Base-by-base conservation (phyloP, 441 rosid genomes). In the Metrosideros polymorpha region DNA sequence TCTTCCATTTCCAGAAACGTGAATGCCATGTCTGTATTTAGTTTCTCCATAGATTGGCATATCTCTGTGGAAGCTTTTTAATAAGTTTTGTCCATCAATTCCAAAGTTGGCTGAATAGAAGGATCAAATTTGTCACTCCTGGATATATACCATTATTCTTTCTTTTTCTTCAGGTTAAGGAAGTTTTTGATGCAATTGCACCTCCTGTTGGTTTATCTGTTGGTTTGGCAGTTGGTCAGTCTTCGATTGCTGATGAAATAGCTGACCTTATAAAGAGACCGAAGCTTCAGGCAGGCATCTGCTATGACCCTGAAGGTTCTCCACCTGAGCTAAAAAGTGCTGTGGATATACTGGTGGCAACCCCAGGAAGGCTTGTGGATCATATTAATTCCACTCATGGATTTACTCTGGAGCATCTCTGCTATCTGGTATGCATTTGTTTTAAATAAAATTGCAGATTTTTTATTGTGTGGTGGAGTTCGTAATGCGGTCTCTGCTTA, bases 281-380 rank as follows among this genome's bases (percentile, higher is more conserved):
- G 47, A 89, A 92, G 90, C 93, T 93, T 63, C 98, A 98, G 90
- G 97, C 95, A 13, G 98, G 98, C 84, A 94, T 94, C 85, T 98
- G 98, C 89, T 98, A 91, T 91, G 98, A 95, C 85, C 97, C 94
- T 2, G 95, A 93, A 50, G 93, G 93, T 90, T 25, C 90, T 52
- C 90, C 92, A 7, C 92, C 82, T 12, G 92, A 88, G 88, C 89
- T 95, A 66, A 93, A 95, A 86, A 93, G 95, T 92, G 90, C 96
- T 22, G 99, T 96, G 76, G 99, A 98, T 89, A 95, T 98, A 93
- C 90, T 96, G 91, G 96, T 98, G 84, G 99, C 99, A 66, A 98
- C 99, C 83, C 99, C 99, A 3, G 99, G 99, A 89, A 94, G 99
- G 91, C 95, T 98, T 39, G 93, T 95, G 99, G 99, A 98, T 75